These are phyloP conservation scores for Rhizopogon vesiculosus DNA, from an alignment of 768 basidiomycete genomes.

Conservation along the genomic window DNA sequence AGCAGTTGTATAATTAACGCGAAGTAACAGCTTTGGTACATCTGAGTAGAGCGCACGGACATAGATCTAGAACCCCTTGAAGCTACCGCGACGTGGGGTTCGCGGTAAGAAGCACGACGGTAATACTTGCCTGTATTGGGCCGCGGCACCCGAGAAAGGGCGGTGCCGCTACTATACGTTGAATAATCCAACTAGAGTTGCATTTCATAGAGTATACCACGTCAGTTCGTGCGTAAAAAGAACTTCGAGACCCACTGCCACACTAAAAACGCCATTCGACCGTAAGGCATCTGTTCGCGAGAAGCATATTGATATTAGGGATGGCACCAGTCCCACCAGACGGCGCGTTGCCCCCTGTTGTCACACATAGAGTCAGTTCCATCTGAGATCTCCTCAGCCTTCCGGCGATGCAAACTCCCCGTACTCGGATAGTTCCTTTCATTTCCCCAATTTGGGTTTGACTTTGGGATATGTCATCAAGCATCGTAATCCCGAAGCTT, in stretches of 20 bases:
- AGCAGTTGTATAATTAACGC: conserved; percentile 7
- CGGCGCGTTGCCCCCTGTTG: background rate
- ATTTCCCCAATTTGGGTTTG: conserved; percentile 3
- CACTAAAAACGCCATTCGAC: background rate
- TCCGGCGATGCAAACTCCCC: conserved; percentile 29
- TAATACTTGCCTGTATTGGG: conserved; percentile 8
- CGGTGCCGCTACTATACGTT: conserved; percentile 7
- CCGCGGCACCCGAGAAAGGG: conserved; percentile 7
- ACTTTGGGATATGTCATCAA: background rate
- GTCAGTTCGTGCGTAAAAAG: background rate
- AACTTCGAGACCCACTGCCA: background rate
- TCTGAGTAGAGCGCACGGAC: background rate
- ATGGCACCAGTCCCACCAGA: background rate
- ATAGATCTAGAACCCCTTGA: background rate
- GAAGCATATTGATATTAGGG: background rate
- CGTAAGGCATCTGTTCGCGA: background rate
- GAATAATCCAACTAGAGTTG: background rate
- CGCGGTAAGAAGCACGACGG: conserved; percentile 4
- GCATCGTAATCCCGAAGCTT: background rate
- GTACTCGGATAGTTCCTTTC: conserved; percentile 24
- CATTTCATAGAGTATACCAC: background rate
- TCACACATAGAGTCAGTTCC: background rate
- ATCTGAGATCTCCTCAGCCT: conserved; percentile 29
- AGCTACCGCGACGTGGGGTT: background rate
- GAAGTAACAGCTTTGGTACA: conserved; percentile 5